Base-by-base conservation (phyloP, 2,329 filamentous ascomycete species). In the Aspergillus bombycis region DNA sequence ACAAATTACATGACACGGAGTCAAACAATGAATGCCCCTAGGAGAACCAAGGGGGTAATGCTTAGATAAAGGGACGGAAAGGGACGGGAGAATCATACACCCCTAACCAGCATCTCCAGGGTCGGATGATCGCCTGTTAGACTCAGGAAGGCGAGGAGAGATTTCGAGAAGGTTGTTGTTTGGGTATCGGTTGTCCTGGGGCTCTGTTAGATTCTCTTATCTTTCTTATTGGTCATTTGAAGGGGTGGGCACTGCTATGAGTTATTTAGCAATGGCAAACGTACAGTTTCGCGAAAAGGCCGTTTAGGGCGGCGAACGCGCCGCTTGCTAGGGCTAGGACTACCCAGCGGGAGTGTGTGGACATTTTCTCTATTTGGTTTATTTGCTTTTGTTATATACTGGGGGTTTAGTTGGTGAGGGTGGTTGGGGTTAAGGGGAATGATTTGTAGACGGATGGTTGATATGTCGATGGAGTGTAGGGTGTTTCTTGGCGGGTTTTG, bases 211-310 rank as follows among this genome's bases (percentile, higher is more conserved):
- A 14, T n/a, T 8, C 11, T 30, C 2, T 21, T 45, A 41, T 10
- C 3, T 57, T 45, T 34, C 21, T n/a, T 34, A n/a, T 48, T 19
- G 41, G 26, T n/a, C 10, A 12, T 11, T 6, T 2, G 21, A 34
- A 21, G 26, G 26, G 26, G 26, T 2, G 28, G 4, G 19, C n/a
- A n/a, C n/a, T n/a, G 26, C 1, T n/a, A 30, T 45, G 9, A 16
- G 11, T 23, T 34, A 11, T 34, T 4, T 9, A 9, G 10, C 9
- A 9, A 9, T 34, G 32, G 32, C 8, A 19, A n/a, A 34, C 23
- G 46, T 79, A 87, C 85, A 89, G 80, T 76, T 89, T 89, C 12
- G 87, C 87, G 74, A 89, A 89, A n/a, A 89, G 83, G 57, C 87
- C 87, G 68, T 89, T 89, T 70, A 88, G 80, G 12, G 87, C 86